Percentiles rank a stretch among this genome's conserved stretches.
phyloP scores from a whole-genome alignment of 441 rosid species.

The Bruguiera hainesii region DNA sequence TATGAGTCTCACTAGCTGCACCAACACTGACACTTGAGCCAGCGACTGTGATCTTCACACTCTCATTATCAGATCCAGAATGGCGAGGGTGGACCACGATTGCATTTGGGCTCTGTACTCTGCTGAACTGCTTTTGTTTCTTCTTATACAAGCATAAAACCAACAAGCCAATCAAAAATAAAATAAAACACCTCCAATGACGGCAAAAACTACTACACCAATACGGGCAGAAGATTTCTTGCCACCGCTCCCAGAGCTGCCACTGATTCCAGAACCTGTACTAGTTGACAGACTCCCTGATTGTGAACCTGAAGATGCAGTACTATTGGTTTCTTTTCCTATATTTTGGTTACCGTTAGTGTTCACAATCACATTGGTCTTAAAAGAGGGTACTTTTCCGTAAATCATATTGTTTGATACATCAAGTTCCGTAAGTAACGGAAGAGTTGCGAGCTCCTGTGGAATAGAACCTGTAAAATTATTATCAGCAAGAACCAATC shows the following conservation, averaged over 20 bases:
- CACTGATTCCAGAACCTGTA: conserved; percentile 29
- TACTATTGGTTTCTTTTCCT: conserved; percentile 46
- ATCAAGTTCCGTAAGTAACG: conserved; percentile 59
- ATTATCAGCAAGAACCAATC: conserved; percentile 62
- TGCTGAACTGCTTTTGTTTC: conserved; percentile 37
- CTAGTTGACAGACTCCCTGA: conserved; percentile 30
- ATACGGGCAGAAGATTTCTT: conserved; percentile 36
- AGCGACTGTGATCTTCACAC: conserved; percentile 52
- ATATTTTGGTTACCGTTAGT: conserved; percentile 55
- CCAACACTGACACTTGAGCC: conserved; percentile 45
- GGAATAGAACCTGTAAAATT: conserved; percentile 71
- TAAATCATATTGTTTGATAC: conserved; percentile 68
- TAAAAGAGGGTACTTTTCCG: conserved; percentile 62
- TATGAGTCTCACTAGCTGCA: conserved; percentile 39
- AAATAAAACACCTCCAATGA: conserved; percentile 39
- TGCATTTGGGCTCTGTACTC: conserved; percentile 51
- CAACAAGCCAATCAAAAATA: conserved; percentile 47
- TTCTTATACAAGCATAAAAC: conserved; percentile 45
- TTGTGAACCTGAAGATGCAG: conserved; percentile 39
- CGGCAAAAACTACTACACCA: conserved; percentile 43
- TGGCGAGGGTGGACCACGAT: conserved; percentile 56
- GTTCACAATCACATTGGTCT: conserved; percentile 41
- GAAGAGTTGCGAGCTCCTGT: conserved; percentile 45
- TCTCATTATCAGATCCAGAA: conserved; percentile 49
- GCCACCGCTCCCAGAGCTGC: conserved; percentile 19